phyloP scores from a whole-genome alignment of 1,284 basidiomycete genomes.

The Neolentinus lepideus region DNA sequence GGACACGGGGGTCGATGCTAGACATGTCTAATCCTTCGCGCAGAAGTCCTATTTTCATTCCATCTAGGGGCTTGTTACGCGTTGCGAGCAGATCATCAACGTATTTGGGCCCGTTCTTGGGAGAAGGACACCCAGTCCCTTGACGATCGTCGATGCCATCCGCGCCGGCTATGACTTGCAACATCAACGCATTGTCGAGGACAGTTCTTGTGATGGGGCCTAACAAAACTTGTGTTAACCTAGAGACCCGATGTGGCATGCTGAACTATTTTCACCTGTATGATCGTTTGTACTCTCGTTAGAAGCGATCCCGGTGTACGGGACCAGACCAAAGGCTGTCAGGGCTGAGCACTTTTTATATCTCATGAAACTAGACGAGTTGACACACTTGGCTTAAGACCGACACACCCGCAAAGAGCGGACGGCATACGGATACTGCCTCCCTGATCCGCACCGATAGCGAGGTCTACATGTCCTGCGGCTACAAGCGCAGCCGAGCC shows the following conservation, averaged over 20 bases:
- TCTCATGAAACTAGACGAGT: background rate
- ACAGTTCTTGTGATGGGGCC: slow-evolving; percentile 30
- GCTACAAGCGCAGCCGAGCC: slow-evolving; percentile 38
- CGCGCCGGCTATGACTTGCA: slow-evolving; percentile 38
- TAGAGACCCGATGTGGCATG: background rate
- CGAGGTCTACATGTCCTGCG: slow-evolving; percentile 33
- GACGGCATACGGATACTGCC: slow-evolving; percentile 39
- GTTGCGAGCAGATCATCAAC: slow-evolving; percentile 17
- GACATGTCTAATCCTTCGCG: slow-evolving; percentile 30
- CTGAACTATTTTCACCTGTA: slow-evolving; percentile 14
- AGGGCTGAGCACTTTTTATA: background rate
- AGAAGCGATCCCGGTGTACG: slow-evolving; percentile 38
- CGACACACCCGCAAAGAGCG: slow-evolving; percentile 37
- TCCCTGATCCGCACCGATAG: slow-evolving; percentile 42
- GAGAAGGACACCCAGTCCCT: slow-evolving; percentile 31
- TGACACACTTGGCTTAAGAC: slow-evolving; percentile 31
- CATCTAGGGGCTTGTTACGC: slow-evolving; percentile 20
- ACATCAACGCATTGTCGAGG: slow-evolving; percentile 33
- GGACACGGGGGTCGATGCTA: slow-evolving; percentile 26
- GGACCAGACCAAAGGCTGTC: slow-evolving; percentile 34
- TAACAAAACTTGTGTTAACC: background rate
- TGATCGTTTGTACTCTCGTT: slow-evolving; percentile 34
- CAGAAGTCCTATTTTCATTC: slow-evolving; percentile 33
- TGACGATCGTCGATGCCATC: slow-evolving; percentile 42
- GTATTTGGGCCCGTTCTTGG: slow-evolving; percentile 30